Evolutionary conservation across 1,284 basidiomycete genomes (phyloP), one percentile per base, ranked within the genome.

Genomic region (Mycena sp.): DNA sequence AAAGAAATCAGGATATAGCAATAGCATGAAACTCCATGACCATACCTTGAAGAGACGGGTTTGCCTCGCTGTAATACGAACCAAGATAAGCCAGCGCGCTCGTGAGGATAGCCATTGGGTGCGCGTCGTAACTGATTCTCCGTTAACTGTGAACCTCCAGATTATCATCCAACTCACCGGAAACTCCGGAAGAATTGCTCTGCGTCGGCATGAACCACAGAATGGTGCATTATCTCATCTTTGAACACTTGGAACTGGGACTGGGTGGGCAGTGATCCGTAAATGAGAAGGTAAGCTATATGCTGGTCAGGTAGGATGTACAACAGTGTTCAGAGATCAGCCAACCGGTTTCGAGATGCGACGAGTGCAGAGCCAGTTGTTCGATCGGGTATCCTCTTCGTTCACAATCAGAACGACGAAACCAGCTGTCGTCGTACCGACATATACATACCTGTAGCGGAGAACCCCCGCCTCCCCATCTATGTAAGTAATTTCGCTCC

Each of bases 301-400:
- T 25, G 28, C 12, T 23, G 21, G 49, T 58, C 11, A 58, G 67
- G 44, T 38, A 44, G 32, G 32, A 35, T 35, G n/a, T 92, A 7
- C 32, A 21, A 43, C 26, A 46, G 23, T 9, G 14, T 21, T 11
- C 23, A 19, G 37, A 26, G 11, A 17, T 71, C n/a, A 10, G 64
- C 73, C 45, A 38, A 80, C 81, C 79, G 17, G 87, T 85, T 74
- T 96, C 94, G 32, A 95, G 83, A 79, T 94, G 95, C 1, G 84
- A 86, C 1, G 90, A 93, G 59, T 88, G 84, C 45, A 87, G 77
- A 1, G 94, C 93, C 26, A 96, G 87, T 73, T 95, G 90, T 74
- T 96, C 94, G 68, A 96, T 96, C 10, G 94, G 94, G 74, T 94
- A 95, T n/a, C 94, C 94, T 78, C 93, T 92, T 71, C n/a, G 40